These are phyloP conservation scores for Cladosporium sp. DNA, from an alignment of 2,329 filamentous ascomycete species.

Conservation along the genomic window DNA sequence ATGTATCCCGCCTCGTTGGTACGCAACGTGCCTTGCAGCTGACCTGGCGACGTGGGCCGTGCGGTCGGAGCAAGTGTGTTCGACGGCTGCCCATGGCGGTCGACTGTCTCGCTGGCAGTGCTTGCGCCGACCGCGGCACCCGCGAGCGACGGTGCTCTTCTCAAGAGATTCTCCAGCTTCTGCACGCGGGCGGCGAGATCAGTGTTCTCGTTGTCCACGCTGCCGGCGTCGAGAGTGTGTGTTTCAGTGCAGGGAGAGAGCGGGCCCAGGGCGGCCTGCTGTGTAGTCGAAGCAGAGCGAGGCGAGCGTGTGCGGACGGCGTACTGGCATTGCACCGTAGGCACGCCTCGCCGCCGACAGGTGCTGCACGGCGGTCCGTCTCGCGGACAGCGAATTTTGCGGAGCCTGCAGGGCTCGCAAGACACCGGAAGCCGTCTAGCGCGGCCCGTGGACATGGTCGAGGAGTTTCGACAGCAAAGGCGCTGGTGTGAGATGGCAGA, in stretches of 20 bases:
- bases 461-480: too few species aligned
- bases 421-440: conserved; percentile 34
- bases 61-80: too few species aligned
- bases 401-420: conserved; percentile 38
- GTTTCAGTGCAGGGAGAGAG: background rate
- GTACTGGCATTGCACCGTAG: conserved; percentile 14
- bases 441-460: background rate
- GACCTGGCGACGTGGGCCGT: background rate
- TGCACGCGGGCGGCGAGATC: background rate
- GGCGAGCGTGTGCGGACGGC: background rate
- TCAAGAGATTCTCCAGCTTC: background rate
- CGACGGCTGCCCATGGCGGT: too few species aligned
- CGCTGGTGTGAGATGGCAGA: too few species aligned
- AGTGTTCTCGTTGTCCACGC: background rate
- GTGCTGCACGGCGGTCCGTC: conserved; percentile 38
- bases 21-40: background rate
- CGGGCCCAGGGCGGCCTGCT: background rate
- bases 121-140: background rate
- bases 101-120: background rate
- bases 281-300: too few species aligned
- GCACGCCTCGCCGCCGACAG: conserved; percentile 36
- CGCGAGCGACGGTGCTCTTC: background rate
- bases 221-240: background rate
- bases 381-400: conserved; percentile 39
- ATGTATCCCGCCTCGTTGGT: background rate